Conservation (phyloP, 2,329 filamentous ascomycete genomes). For the Microsporum canis region DNA sequence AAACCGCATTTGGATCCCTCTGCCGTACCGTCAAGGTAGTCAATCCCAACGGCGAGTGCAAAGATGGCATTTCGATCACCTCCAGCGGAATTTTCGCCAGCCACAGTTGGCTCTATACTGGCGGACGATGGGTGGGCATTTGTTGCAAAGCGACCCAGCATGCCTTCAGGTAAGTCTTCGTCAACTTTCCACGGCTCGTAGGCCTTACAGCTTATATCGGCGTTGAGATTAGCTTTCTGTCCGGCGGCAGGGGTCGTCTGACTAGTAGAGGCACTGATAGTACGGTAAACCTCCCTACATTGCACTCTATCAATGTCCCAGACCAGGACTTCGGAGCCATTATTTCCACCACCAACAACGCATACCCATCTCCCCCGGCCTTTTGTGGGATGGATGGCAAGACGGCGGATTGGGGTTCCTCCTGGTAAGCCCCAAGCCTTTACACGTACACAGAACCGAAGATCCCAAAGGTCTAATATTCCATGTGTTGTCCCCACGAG, state of each 20-base stretch:
- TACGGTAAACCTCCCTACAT: conserved; percentile 78
- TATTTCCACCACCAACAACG: conserved; percentile 73
- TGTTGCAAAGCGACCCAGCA: conserved; percentile 72
- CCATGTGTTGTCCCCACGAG: conserved; percentile 86
- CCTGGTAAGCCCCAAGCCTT: conserved; percentile 81
- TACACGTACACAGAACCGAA: conserved; percentile 81
- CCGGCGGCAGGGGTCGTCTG: conserved; percentile 16
- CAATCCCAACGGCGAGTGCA: conserved; percentile 61
- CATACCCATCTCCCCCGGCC: conserved; percentile 76
- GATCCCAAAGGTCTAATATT: conserved; percentile 86
- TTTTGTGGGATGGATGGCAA: conserved; percentile 66
- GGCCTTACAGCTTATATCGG: conserved; percentile 36
- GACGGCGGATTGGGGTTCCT: conserved; percentile 65
- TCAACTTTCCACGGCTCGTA: conserved; percentile 85
- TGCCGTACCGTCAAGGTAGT: conserved; percentile 54
- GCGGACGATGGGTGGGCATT: conserved; percentile 25
- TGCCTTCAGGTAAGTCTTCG: conserved; percentile 73
- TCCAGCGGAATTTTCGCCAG: conserved; percentile 1
- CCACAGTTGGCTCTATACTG: conserved; percentile 52
- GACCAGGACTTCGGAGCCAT: conserved; percentile 72
- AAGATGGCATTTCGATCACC: conserved; percentile 48
- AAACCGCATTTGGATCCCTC: conserved; percentile 59
- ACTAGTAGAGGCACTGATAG: conserved; percentile 28
- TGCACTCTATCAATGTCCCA: conserved; percentile 90
- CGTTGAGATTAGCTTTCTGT: conserved; percentile 14